These are phyloP conservation scores for Fusarium agapanthi DNA, from an alignment of 2,329 filamentous ascomycete species.

Conservation along the genomic window DNA sequence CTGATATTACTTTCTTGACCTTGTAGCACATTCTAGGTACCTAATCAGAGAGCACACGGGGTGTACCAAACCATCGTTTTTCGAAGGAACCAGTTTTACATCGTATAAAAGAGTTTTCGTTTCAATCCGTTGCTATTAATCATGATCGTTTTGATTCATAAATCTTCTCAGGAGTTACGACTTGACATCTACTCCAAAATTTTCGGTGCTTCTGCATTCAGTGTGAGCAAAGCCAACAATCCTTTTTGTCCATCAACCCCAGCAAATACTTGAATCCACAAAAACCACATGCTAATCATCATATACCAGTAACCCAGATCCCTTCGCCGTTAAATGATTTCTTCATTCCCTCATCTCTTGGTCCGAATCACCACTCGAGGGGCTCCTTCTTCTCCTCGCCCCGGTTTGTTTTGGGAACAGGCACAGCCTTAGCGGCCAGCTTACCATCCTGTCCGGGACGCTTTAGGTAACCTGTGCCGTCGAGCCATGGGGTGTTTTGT, in stretches of 20 bases:
- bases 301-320: constrained; percentile 29
- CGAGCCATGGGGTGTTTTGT: constrained; percentile 86
- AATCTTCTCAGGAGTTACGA: constrained; percentile 20
- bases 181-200: constrained; percentile 14
- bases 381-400: constrained; percentile 86
- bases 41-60: not conserved
- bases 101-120: constrained; percentile 7
- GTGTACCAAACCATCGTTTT: not conserved
- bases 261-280: constrained; percentile 13
- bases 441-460: constrained; percentile 63
- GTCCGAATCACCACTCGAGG: constrained; percentile 77
- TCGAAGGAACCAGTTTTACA: not conserved
- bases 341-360: not conserved
- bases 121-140: constrained; percentile 14
- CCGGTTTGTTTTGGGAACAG: constrained; percentile 88
- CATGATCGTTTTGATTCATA: constrained; percentile 13
- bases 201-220: constrained; percentile 25
- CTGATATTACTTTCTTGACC: not conserved
- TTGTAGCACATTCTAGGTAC: not conserved
- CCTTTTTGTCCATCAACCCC: constrained; percentile 19
- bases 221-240: constrained; percentile 13
- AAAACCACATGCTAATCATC: constrained; percentile 34
- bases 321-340: constrained; percentile 39
- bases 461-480: constrained; percentile 83
- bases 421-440: constrained; percentile 66